Evolutionary conservation across 2,329 filamentous ascomycete species (phyloP).

Genomic region (Coniochaeta sp.): DNA sequence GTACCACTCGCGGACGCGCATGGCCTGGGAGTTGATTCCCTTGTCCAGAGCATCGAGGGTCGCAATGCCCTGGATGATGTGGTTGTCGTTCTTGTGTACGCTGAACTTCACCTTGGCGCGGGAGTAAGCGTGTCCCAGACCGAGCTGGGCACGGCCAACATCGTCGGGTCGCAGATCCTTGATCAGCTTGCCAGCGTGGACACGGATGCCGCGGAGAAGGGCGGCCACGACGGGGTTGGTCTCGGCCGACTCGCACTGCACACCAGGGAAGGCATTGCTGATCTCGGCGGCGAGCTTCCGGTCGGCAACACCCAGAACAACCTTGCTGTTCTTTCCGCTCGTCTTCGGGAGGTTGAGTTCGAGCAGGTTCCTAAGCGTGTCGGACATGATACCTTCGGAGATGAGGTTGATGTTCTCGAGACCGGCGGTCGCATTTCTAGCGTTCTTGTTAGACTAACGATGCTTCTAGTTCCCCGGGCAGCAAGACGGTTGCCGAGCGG

Average conservation of each 20-base stretch:
- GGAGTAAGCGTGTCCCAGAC: slow-evolving; percentile 96
- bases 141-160: slow-evolving; percentile 84
- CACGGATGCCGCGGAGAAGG: slow-evolving; percentile 81
- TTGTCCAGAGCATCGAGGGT: slow-evolving; percentile 95
- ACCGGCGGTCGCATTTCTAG: slow-evolving; percentile 35
- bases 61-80: slow-evolving; percentile 93
- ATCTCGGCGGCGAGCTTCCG: slow-evolving; percentile 89
- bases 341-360: slow-evolving; percentile 89
- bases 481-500: no score
- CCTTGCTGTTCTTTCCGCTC: slow-evolving; percentile 88
- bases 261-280: slow-evolving; percentile 74
- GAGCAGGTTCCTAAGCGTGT: slow-evolving; percentile 83
- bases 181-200: slow-evolving; percentile 83
- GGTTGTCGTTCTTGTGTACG: slow-evolving; percentile 98
- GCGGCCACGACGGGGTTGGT: slow-evolving; percentile 88
- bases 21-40: slow-evolving; percentile 93
- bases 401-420: slow-evolving; percentile 93
- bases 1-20: slow-evolving; percentile 96
- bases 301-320: slow-evolving; percentile 81
- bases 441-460: not conserved
- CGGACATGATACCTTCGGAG: slow-evolving; percentile 87
- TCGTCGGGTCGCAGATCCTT: slow-evolving; percentile 89
- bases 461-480: no score
- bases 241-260: slow-evolving; percentile 90
- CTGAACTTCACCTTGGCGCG: slow-evolving; percentile 99